Evolutionary conservation across 495 filamentous ascomycete genomes (phyloP), one percentile per base, ranked within the genome.

Genomic region (Daldinia decipiens): DNA sequence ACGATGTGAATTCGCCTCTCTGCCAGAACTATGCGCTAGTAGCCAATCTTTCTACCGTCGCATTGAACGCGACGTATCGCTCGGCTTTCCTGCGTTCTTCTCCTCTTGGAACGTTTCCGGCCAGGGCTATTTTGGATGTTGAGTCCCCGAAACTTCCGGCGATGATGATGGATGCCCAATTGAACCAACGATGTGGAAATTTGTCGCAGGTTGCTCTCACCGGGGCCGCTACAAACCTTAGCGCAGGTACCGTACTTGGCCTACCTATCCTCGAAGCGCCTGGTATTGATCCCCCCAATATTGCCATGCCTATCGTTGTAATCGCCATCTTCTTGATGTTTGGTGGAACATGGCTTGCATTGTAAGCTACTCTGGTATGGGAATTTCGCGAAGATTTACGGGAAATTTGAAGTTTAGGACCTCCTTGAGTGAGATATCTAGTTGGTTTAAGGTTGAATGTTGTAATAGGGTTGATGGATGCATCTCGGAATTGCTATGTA

Each of bases 141-240:
- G 72, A 78, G 34, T 64, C 61, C 19, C 64, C 59, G 9, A 72
- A 74, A 65, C 50, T 80, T 1, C 67, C 73, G n/a, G 43, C 53
- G 1, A 64, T 82, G 59, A 80, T 72, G 40, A 70, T 68, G 51
- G 73, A 82, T 40, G 36, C 13, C 8, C 57, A 65, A 13, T 58
- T 82, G 39, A 82, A 82, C 73, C 40, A 62, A 21, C 55, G 67
- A 17, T 82, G 79, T 59, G 78, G 78, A 12, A 82, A 82, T 58
- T 56, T 77, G 27, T 76, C 73, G 0, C 62, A 70, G 47, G 32
- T 77, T 29, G 78, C 77, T 12, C 29, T 80, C 9, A 59, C 59
- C 26, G 77, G 76, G 21, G 78, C 79, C 0, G 73, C 58, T 19
- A 61, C 38, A 13, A 82, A 82, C 64, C 76, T 80, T 34, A 79